These are phyloP conservation scores for Persicaria maculosa DNA, from an alignment of 148 eudicot species.

Conservation along the genomic window DNA sequence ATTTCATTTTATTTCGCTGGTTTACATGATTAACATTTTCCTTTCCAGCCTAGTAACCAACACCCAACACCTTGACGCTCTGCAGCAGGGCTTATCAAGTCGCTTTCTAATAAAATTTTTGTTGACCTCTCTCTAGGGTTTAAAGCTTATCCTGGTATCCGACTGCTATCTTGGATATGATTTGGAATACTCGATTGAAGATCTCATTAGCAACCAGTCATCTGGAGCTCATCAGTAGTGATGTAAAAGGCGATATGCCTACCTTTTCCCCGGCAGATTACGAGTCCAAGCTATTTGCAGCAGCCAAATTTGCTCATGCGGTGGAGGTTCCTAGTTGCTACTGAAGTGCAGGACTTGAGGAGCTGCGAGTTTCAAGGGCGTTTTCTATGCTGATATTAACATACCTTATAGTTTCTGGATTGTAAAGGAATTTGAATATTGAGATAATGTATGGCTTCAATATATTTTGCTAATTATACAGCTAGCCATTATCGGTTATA, in stretches of 20 bases:
- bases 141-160: conserved; percentile 78
- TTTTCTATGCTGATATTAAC: not conserved
- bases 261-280: not conserved
- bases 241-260: not conserved
- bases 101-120: not conserved
- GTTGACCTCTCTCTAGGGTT: conserved; percentile 33
- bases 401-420: not conserved
- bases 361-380: not conserved
- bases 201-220: conserved; percentile 25
- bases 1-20: not conserved
- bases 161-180: conserved; percentile 90
- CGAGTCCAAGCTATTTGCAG: not conserved
- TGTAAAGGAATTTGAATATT: not conserved
- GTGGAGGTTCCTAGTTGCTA: not conserved
- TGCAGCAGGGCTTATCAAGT: not conserved
- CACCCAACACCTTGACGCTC: not conserved
- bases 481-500: too few relatives aligned
- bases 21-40: not conserved
- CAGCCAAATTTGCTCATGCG: not conserved
- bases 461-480: not conserved
- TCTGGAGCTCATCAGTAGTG: not conserved
- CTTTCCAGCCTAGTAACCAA: not conserved
- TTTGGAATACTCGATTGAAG: conserved; percentile 56
- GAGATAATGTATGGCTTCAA: not conserved
- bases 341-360: not conserved